phyloP scores from a whole-genome alignment of 345 rosid species.

The Streptanthus diversifolius region DNA sequence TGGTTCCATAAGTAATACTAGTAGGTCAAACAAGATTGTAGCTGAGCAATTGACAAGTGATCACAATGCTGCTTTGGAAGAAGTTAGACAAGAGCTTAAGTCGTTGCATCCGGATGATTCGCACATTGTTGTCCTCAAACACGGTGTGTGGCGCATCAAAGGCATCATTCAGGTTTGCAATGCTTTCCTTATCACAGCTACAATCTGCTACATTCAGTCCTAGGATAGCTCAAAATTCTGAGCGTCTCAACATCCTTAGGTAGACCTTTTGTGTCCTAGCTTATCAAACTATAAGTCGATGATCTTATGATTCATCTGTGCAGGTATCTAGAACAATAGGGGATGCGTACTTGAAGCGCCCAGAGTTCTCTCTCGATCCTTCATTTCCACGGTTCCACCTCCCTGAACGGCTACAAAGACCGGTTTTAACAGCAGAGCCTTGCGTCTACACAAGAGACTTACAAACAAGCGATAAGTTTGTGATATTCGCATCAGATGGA shows the following conservation, averaged over 20 bases:
- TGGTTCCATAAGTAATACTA: conserved; percentile 39
- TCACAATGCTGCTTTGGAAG: conserved; percentile 85
- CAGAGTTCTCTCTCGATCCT: conserved; percentile 82
- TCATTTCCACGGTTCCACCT: conserved; percentile 83
- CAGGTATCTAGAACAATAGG: conserved; percentile 96
- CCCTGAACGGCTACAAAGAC: conserved; percentile 64
- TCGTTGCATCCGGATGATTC: conserved; percentile 86
- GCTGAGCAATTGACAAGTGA: conserved; percentile 84
- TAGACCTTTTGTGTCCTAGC: neutral
- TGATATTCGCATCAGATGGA: conserved; percentile 96
- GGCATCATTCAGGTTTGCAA: conserved; percentile 93
- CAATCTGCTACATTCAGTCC: neutral
- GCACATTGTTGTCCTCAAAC: conserved; percentile 71
- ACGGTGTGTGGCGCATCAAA: conserved; percentile 98
- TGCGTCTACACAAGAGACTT: conserved; percentile 55
- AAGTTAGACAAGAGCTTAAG: conserved; percentile 84
- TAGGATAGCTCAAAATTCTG: neutral
- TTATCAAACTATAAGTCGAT: neutral
- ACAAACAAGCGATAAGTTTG: conserved; percentile 66
- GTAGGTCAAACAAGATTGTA: conserved; percentile 60
- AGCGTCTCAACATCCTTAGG: neutral
- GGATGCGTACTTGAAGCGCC: conserved; percentile 89
- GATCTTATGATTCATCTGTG: neutral
- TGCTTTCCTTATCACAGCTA: neutral
- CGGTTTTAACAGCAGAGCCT: conserved; percentile 84